Conservation (phyloP, 2,329 filamentous ascomycete genomes). For the Nemania sp. region DNA sequence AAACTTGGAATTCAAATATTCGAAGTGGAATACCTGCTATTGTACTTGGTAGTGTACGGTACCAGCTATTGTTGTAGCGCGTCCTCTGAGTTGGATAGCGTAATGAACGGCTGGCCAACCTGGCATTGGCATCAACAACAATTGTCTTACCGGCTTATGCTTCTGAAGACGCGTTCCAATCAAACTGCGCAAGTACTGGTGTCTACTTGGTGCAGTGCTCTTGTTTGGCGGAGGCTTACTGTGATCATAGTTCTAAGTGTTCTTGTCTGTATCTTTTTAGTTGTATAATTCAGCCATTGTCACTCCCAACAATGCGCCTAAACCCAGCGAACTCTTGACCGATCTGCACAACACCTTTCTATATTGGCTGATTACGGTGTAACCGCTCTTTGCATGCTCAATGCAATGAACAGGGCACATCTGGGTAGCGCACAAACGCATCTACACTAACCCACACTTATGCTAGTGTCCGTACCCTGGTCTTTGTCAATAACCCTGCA, state of each 20-base stretch:
- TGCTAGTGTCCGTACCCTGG: too few relatives aligned
- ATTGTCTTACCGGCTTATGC: too few relatives aligned
- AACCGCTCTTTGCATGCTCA: background rate
- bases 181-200: background rate
- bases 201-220: background rate
- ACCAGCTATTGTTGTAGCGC: too few relatives aligned
- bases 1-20: background rate
- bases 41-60: too few relatives aligned
- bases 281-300: background rate
- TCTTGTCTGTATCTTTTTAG: background rate
- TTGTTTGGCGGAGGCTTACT: background rate
- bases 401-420: background rate
- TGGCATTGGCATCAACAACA: background rate
- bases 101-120: too few relatives aligned
- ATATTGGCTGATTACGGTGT: background rate
- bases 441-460: too few relatives aligned
- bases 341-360: too few relatives aligned
- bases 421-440: too few relatives aligned
- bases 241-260: background rate
- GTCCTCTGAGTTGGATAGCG: too few relatives aligned
- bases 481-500: too few relatives aligned
- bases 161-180: background rate
- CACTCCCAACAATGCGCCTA: background rate
- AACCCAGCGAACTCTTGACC: too few relatives aligned
- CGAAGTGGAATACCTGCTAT: background rate